Percentiles rank a stretch among this genome's conserved stretches.
These are phyloP conservation scores for Trichoderma parareesei DNA, from an alignment of 495 filamentous ascomycete genomes.

Conservation along the genomic window DNA sequence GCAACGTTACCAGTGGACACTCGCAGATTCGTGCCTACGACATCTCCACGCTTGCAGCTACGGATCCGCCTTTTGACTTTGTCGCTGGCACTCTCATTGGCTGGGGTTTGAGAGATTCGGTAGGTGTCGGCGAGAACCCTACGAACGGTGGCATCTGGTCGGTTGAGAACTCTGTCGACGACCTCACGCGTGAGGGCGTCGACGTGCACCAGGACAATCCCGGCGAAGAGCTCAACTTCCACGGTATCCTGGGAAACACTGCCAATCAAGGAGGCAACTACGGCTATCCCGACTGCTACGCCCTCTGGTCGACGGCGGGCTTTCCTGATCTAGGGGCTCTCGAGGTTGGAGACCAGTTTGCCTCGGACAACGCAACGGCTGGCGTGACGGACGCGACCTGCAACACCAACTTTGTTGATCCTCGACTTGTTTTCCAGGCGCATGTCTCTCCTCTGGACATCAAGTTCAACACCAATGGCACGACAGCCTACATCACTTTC, in stretches of 20 bases:
- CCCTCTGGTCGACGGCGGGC: constrained; percentile 47
- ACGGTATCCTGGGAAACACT: constrained; percentile 46
- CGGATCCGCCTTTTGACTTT: constrained; percentile 23
- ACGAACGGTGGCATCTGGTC: constrained; percentile 49
- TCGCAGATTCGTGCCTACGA: constrained; percentile 62
- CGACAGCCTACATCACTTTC: constrained; percentile 30
- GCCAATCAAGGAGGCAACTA: constrained; percentile 34
- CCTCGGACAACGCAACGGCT: constrained; percentile 31
- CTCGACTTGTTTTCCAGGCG: constrained; percentile 48
- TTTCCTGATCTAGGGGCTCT: constrained; percentile 21
- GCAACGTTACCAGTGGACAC: constrained; percentile 40
- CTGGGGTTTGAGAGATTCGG: constrained; percentile 66
- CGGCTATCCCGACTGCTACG: constrained; percentile 64
- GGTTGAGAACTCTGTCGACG: constrained; percentile 66
- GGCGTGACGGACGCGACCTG: constrained; percentile 24
- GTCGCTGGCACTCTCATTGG: constrained; percentile 49
- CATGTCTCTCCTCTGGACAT: constrained; percentile 57
- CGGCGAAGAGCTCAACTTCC: constrained; percentile 66
- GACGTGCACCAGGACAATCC: constrained; percentile 67
- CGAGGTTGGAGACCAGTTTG: constrained; percentile 31
- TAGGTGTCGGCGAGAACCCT: constrained; percentile 54
- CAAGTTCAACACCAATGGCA: constrained; percentile 34
- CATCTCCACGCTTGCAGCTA: constrained; percentile 26
- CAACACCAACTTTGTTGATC: constrained; percentile 28
- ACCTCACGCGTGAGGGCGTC: constrained; percentile 41